Percentiles rank a stretch among this genome's conserved stretches.
Conservation (phyloP, 305 asterid species). For the Stenogyne calaminthoides region DNA sequence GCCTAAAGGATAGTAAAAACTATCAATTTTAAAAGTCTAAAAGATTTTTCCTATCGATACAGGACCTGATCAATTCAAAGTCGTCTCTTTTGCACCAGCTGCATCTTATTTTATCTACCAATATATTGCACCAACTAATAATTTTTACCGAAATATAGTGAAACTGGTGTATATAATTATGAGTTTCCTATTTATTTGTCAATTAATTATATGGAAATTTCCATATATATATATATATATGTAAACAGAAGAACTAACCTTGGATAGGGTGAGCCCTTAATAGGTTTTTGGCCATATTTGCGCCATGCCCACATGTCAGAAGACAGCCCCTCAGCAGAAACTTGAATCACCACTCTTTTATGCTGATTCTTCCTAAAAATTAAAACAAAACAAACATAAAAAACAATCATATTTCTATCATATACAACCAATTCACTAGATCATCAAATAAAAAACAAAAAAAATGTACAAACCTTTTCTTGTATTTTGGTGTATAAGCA, state of each 20-base stretch:
- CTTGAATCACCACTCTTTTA: constrained; percentile 72
- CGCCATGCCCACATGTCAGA: constrained; percentile 97
- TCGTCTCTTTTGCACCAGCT: too few species aligned
- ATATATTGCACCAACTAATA: too few species aligned
- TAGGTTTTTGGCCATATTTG: constrained; percentile 94
- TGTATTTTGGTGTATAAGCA: constrained; percentile 60
- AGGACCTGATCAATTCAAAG: too few species aligned
- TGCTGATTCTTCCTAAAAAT: constrained; percentile 78
- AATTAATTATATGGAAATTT: too few species aligned
- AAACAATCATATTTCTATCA: neutral
- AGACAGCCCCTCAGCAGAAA: constrained; percentile 65
- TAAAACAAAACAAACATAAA: neutral
- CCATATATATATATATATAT: too few species aligned
- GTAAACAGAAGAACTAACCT: constrained; percentile 59
- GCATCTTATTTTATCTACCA: too few species aligned
- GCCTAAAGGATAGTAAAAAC: too few species aligned
- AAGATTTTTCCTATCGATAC: too few species aligned
- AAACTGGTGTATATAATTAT: too few species aligned
- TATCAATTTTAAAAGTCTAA: too few species aligned
- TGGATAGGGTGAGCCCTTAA: constrained; percentile 90
- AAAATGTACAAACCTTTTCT: constrained; percentile 54
- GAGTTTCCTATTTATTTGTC: too few species aligned
- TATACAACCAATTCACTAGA: neutral
- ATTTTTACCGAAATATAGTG: too few species aligned
- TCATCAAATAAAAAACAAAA: neutral